Conservation (phyloP, 208 protist genomes). For the Trypanosoma brucei region DNA sequence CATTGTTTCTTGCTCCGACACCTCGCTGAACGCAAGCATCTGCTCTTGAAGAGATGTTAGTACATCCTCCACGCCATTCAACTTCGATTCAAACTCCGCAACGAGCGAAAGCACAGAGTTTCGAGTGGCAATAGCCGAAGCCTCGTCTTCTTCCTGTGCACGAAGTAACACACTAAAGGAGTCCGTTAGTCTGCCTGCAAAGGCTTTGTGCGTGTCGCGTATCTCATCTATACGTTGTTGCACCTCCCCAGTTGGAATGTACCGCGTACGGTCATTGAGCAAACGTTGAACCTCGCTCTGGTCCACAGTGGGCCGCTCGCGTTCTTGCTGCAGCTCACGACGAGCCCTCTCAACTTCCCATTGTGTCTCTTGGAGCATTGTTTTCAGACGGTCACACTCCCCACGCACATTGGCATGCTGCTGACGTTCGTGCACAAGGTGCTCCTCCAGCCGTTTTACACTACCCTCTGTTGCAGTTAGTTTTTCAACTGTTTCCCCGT, state of each 20-base stretch:
- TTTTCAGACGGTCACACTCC: conserved; percentile 37
- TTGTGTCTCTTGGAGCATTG: conserved; percentile 29
- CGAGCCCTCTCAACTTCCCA: conserved; percentile 41
- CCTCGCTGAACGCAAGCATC: conserved; percentile 33
- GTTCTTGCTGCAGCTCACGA: conserved; percentile 34
- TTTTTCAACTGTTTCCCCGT: conserved; percentile 50
- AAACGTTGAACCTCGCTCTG: conserved; percentile 54
- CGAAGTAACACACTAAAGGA: conserved; percentile 36
- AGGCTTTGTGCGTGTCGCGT: conserved; percentile 28
- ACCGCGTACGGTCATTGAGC: conserved; percentile 58
- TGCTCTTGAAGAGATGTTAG: conserved; percentile 36
- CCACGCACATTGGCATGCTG: conserved; percentile 27
- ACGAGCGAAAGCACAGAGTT: conserved; percentile 62
- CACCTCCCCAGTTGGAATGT: conserved; percentile 56
- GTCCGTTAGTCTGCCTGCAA: conserved; percentile 29
- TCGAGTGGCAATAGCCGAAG: conserved; percentile 55
- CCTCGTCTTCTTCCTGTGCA: conserved; percentile 54
- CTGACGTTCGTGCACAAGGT: conserved; percentile 49
- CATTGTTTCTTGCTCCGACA: conserved; percentile 34
- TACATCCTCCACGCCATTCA: conserved; percentile 45
- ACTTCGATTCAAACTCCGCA: conserved; percentile 51
- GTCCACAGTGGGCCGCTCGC: conserved; percentile 42
- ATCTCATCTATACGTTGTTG: conserved; percentile 37
- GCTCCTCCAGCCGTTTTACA: conserved; percentile 49
- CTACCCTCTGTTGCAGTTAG: conserved; percentile 45